phyloP scores from a whole-genome alignment of 2,329 filamentous ascomycete genomes.

The Elsinoe arachidis region DNA sequence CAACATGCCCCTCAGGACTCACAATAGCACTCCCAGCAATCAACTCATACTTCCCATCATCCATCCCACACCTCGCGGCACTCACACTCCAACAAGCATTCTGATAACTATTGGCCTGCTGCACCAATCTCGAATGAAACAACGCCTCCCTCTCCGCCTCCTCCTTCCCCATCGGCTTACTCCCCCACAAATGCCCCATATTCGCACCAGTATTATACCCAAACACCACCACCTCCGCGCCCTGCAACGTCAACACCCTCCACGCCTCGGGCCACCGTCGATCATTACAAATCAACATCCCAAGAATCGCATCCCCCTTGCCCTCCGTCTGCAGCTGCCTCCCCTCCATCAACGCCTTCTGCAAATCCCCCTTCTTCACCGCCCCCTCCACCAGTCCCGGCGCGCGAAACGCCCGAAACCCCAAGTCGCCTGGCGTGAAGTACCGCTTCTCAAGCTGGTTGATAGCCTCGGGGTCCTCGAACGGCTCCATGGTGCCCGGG shows the following conservation, averaged over 20 bases:
- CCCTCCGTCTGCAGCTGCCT: constrained; percentile 15
- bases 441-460: constrained; percentile 51
- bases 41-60: constrained; percentile 43
- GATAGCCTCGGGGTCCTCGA: constrained; percentile 38
- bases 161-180: constrained; percentile 34
- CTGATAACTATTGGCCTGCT: constrained; percentile 46
- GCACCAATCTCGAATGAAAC: constrained; percentile 45
- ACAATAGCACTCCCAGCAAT: constrained; percentile 43
- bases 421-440: constrained; percentile 45
- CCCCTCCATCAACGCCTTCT: constrained; percentile 10
- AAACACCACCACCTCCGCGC: constrained; percentile 40
- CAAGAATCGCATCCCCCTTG: constrained; percentile 43
- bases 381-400: constrained; percentile 36
- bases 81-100: constrained; percentile 45
- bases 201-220: constrained; percentile 45
- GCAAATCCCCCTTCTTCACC: constrained; percentile 28
- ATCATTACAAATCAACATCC: constrained; percentile 51
- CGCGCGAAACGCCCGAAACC: constrained; percentile 46
- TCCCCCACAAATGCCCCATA: constrained; percentile 40
- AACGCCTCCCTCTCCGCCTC: constrained; percentile 41
- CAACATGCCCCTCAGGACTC: constrained; percentile 40
- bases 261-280: constrained; percentile 47
- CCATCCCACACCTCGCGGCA: constrained; percentile 42
- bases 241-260: constrained; percentile 45
- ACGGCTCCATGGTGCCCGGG: constrained; percentile 45